Evolutionary conservation across 306 rosid genomes (phyloP), one percentile per base, ranked within the genome.

Genomic region (Dalbergia oliveri): DNA sequence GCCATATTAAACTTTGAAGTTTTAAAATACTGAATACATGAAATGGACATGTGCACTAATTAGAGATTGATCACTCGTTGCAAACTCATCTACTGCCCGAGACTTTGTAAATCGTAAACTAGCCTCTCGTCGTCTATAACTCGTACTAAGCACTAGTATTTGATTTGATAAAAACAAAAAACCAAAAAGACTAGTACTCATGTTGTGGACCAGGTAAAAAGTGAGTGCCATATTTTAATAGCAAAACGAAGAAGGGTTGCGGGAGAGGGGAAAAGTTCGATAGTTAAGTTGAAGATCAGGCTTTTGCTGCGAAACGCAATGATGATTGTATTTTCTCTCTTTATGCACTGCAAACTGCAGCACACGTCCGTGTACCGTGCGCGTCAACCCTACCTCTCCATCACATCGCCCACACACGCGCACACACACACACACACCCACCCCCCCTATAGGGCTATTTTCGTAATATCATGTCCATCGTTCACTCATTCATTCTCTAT

Each of bases 341-440:
- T 78, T 81, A 81, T 76, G 74, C 78, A 82, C n/a, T 82, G 76
- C 82, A 45, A 9, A 16, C 75, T 80, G 89, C 82, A 83, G 81
- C 81, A 82, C 77, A 80, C 85, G 87, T 86, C 85, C 87, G 89
- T 83, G 89, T 83, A 87, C 84, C 87, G 87, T 87, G 89, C 86
- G 87, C 87, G 87, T 87, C 87, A 77, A 87, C 86, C 83, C 83
- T 81, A 45, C 63, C 19, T 76, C 54, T 84, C 63, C 49, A 66
- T 61, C 41, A 43, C 58, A 33, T 79, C 23, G 0, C 43, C 31
- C 33, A 18, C 53, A 34, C 31, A 26, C 31, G 31, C 31, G 31
- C 31, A 26, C 2, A 26, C 31, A 26, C 23, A 21, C 23, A 21
- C 64, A n/a, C 61, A 9, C n/a, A n/a, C n/a, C n/a, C n/a, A n/a